Evolutionary conservation across 1,284 basidiomycete genomes (phyloP).

Genomic region (Microbotryomycetes sp.): DNA sequence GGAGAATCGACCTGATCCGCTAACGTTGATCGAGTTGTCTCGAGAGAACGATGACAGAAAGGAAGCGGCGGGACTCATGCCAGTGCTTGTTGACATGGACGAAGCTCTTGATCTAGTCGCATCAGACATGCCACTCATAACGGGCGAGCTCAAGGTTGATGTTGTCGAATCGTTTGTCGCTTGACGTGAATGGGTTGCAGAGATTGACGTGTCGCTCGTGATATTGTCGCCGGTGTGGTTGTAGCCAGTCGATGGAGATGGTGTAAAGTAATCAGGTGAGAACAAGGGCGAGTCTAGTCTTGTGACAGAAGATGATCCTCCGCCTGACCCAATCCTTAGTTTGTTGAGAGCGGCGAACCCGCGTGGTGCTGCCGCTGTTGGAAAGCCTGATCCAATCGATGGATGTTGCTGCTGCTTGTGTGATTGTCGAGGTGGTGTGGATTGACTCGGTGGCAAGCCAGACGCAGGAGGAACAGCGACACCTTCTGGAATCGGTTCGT

Average conservation of each 20-base stretch:
- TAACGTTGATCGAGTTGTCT: constrained; percentile 39
- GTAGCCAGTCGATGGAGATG: not conserved
- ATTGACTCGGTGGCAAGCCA: not conserved
- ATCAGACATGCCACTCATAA: too few species aligned
- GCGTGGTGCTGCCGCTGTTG: not conserved
- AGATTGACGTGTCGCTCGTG: too few species aligned
- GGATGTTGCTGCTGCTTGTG: too few species aligned
- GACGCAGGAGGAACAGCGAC: too few species aligned
- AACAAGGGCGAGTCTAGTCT: not conserved
- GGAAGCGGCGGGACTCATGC: constrained; percentile 56
- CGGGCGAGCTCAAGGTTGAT: not conserved
- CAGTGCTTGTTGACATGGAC: not conserved
- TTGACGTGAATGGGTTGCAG: not conserved
- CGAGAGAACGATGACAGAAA: constrained; percentile 63
- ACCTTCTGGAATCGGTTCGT: not conserved
- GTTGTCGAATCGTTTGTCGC: not conserved
- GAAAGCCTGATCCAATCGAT: not conserved
- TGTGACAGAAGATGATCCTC: not conserved
- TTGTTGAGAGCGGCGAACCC: not conserved
- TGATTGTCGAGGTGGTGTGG: not conserved
- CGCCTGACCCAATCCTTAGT: constrained; percentile 2
- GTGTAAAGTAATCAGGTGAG: not conserved
- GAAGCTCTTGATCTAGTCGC: not conserved
- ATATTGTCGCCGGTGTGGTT: too few species aligned
- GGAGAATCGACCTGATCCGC: not conserved